Percentiles rank a stretch among this genome's conserved stretches.
Evolutionary conservation across 805 yeast genomes (phyloP).

Genomic region (Lipomyces yamanashiensis): DNA sequence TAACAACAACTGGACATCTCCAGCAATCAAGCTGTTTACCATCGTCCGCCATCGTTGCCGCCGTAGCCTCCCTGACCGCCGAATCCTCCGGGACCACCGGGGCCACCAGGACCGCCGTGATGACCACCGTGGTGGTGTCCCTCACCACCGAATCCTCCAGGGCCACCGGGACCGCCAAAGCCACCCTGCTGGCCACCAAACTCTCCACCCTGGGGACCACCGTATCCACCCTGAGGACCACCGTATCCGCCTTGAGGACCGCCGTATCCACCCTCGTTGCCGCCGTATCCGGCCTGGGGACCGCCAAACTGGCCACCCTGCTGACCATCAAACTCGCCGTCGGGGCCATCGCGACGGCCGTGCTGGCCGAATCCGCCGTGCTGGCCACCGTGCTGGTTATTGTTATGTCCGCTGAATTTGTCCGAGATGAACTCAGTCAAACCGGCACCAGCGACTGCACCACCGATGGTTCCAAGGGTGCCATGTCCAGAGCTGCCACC

Average conservation of each 20-base stretch:
- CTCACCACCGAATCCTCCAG: neutral
- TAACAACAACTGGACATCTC: no score
- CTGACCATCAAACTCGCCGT: constrained; percentile 13
- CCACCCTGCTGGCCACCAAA: no score
- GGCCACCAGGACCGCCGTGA: constrained; percentile 22
- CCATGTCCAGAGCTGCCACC: constrained; percentile 32
- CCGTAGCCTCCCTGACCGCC: constrained; percentile 20
- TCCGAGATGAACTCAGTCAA: constrained; percentile 17
- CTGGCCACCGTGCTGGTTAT: neutral
- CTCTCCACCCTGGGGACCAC: no score
- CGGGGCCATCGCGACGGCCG: constrained; percentile 9
- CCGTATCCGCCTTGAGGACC: constrained; percentile 16
- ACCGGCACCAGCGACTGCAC: constrained; percentile 32
- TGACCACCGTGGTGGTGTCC: no score
- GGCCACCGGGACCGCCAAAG: constrained; percentile 7
- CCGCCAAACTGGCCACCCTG: constrained; percentile 14
- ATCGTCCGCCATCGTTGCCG: neutral
- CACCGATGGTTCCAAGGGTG: constrained; percentile 31
- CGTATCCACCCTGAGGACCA: constrained; percentile 18
- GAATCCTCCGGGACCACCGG: constrained; percentile 20
- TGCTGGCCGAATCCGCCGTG: constrained; percentile 4
- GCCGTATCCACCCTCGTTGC: constrained; percentile 15
- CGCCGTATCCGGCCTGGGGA: constrained; percentile 10
- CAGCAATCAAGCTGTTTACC: no score
- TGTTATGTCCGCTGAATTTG: neutral